Conservation (phyloP, 306 rosid species). For the Myrica gale region DNA sequence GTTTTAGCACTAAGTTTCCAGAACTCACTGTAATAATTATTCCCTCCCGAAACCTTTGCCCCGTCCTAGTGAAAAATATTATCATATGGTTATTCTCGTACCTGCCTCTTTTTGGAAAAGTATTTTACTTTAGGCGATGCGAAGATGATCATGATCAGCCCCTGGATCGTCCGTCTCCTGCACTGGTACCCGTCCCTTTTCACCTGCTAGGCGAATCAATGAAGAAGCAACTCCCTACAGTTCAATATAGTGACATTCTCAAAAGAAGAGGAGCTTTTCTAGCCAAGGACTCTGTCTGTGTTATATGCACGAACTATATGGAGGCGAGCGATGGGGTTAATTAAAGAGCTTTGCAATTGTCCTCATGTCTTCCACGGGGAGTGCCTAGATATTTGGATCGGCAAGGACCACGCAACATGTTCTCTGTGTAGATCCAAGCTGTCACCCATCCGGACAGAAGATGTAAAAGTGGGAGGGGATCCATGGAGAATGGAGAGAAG, state of each 20-base stretch:
- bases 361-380: conserved; percentile 32
- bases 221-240: not conserved
- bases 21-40: not conserved
- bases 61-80: not conserved
- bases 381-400: conserved; percentile 39
- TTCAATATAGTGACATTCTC: not conserved
- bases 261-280: not conserved
- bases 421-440: conserved; percentile 36
- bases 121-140: not conserved
- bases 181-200: not conserved
- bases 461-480: not conserved
- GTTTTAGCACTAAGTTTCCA: not conserved
- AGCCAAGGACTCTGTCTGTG: conserved; percentile 9
- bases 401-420: conserved; percentile 23
- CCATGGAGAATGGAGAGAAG: conserved; percentile 29
- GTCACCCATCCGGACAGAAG: not conserved
- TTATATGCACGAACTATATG: conserved; percentile 26
- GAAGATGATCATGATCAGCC: not conserved
- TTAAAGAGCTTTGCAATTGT: conserved; percentile 30
- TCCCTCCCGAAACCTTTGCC: not conserved
- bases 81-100: not conserved
- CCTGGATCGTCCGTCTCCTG: conserved; percentile 2
- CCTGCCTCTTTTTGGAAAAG: not conserved
- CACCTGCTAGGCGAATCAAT: not conserved
- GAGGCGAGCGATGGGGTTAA: conserved; percentile 19